A percentile compares a stretch with the other conserved stretches of the same genome.
These are phyloP conservation scores for Fagopyrum esculentum DNA, from an alignment of 148 eudicot species.

Conservation along the genomic window DNA sequence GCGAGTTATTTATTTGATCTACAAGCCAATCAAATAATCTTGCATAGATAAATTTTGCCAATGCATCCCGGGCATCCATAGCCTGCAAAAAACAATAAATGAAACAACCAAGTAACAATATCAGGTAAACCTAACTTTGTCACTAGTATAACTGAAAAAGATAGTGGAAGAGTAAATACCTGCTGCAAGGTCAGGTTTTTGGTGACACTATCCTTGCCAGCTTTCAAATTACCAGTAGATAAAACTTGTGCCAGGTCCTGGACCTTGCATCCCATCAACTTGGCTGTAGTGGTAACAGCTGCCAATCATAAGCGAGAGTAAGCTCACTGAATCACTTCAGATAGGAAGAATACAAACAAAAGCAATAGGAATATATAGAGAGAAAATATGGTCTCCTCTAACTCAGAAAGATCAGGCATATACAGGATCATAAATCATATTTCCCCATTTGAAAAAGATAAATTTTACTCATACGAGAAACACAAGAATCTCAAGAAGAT, in stretches of 20 bases:
- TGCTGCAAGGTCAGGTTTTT: conserved; percentile 68
- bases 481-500: background rate
- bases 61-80: conserved; percentile 75
- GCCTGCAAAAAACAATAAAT: conserved; percentile 38
- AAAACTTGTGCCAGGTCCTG: conserved; percentile 56
- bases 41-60: conserved; percentile 79
- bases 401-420: background rate
- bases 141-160: background rate
- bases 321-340: background rate
- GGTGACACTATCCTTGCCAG: conserved; percentile 67
- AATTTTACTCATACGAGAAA: background rate
- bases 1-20: conserved; percentile 60
- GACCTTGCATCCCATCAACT: conserved; percentile 70
- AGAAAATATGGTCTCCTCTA: background rate
- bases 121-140: background rate
- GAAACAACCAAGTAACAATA: background rate
- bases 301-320: conserved; percentile 24
- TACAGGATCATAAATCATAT: background rate
- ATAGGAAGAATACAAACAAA: background rate
- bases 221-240: conserved; percentile 57
- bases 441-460: background rate
- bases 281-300: conserved; percentile 66
- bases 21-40: conserved; percentile 91
- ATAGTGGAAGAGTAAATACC: conserved; percentile 29
- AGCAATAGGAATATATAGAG: background rate